These are phyloP conservation scores for Achaetomium macrosporum DNA, from an alignment of 2,329 filamentous ascomycete genomes.

Conservation along the genomic window DNA sequence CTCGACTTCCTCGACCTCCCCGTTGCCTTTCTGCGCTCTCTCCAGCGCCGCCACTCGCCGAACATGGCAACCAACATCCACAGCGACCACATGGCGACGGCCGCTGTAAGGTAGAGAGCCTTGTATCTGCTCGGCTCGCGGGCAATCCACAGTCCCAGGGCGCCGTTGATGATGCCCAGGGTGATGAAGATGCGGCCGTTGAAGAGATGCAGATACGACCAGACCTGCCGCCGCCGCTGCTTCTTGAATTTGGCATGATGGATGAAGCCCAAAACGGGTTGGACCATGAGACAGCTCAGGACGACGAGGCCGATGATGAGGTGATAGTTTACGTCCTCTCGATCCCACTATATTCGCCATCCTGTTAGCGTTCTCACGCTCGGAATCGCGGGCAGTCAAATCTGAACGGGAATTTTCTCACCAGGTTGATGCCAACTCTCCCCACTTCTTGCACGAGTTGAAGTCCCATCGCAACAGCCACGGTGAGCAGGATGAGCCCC, in stretches of 20 bases:
- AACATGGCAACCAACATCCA: slow-evolving; percentile 34
- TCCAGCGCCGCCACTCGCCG: slow-evolving; percentile 25
- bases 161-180: slow-evolving; percentile 42
- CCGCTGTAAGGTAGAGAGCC: slow-evolving; percentile 15
- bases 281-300: slow-evolving; percentile 34
- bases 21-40: not conserved
- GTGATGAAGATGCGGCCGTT: slow-evolving; percentile 37
- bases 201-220: slow-evolving; percentile 41
- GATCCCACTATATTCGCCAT: slow-evolving; percentile 24
- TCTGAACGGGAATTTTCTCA: not conserved
- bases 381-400: not conserved
- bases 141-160: slow-evolving; percentile 33
- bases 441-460: slow-evolving; percentile 30
- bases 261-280: slow-evolving; percentile 38
- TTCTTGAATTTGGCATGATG: slow-evolving; percentile 41
- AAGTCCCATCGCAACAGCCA: slow-evolving; percentile 38
- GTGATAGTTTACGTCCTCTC: slow-evolving; percentile 35
- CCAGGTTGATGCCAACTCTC: not conserved
- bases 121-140: slow-evolving; percentile 12
- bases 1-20: no score
- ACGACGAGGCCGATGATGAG: slow-evolving; percentile 43
- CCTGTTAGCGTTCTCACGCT: not conserved
- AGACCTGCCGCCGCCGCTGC: slow-evolving; percentile 33
- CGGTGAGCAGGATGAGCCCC: slow-evolving; percentile 33
- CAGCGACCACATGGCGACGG: slow-evolving; percentile 17